These are phyloP conservation scores for Paralagenidium karlingii DNA, from an alignment of 352 stramenopile species.

Conservation along the genomic window DNA sequence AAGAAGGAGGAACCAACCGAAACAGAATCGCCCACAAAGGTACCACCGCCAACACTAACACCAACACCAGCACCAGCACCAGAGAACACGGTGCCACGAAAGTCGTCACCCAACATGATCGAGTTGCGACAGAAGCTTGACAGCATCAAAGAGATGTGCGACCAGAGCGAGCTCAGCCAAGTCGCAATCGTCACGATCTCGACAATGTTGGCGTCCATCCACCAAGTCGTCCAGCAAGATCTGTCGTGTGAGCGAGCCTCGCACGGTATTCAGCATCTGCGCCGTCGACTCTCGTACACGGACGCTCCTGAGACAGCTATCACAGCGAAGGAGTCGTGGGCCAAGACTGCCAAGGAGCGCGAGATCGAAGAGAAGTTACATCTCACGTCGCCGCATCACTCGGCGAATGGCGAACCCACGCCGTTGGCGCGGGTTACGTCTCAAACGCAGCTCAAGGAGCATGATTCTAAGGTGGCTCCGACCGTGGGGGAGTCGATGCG, in stretches of 20 bases:
- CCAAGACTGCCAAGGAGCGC: slow-evolving; percentile 20
- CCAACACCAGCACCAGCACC: too few relatives aligned
- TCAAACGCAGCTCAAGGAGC: slow-evolving; percentile 14
- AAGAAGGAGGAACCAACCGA: too few relatives aligned
- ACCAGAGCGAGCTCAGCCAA: slow-evolving; percentile 43
- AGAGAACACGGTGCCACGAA: too few relatives aligned
- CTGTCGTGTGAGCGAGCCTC: slow-evolving; percentile 26
- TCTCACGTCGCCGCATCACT: too few relatives aligned
- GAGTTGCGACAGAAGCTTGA: too few relatives aligned
- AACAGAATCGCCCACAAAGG: too few relatives aligned
- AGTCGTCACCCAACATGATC: too few relatives aligned
- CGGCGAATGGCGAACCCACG: background rate
- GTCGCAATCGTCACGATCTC: slow-evolving; percentile 49
- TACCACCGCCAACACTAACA: too few relatives aligned
- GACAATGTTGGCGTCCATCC: slow-evolving; percentile 44
- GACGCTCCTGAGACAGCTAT: too few relatives aligned
- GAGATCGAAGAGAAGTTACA: too few relatives aligned
- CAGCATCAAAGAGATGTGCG: slow-evolving; percentile 36
- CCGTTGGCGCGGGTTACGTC: background rate
- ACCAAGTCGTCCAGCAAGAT: slow-evolving; percentile 55
- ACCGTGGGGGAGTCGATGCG: slow-evolving; percentile 46
- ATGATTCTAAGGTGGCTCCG: slow-evolving; percentile 18
- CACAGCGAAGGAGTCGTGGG: slow-evolving; percentile 13
- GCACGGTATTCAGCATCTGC: slow-evolving; percentile 14
- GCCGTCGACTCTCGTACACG: too few relatives aligned